Conservation (phyloP, 352 stramenopile genomes). For the Aphanomyces invadans region DNA sequence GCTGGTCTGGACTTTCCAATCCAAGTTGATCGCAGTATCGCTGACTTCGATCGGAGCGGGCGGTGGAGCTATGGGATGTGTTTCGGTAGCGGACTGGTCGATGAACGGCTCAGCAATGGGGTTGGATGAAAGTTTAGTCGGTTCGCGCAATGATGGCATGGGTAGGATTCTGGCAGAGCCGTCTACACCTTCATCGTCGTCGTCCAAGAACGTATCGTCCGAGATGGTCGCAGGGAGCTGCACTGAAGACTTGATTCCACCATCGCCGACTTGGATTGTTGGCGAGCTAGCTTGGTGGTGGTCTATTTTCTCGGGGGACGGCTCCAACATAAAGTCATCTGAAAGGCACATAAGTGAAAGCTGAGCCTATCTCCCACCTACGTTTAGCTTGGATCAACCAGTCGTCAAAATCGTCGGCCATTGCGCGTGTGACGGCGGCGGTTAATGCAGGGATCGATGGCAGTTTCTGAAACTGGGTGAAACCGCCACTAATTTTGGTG, state of each 20-base stretch:
- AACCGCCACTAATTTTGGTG: neutral
- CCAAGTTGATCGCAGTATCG: neutral
- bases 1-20: neutral
- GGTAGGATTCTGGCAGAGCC: neutral
- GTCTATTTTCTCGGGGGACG: neutral
- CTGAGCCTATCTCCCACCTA: neutral
- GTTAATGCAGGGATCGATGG: too few relatives aligned
- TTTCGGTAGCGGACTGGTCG: neutral
- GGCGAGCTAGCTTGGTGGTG: neutral
- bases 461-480: neutral
- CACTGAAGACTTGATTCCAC: neutral
- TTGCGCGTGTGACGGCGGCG: neutral
- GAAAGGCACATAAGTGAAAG: neutral
- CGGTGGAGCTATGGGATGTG: neutral
- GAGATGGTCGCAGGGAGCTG: too few relatives aligned
- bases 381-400: neutral
- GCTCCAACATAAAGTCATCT: neutral
- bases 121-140: too few relatives aligned
- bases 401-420: neutral
- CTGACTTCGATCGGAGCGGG: neutral
- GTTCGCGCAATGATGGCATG: neutral
- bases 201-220: neutral
- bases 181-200: neutral
- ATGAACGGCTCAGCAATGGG: too few relatives aligned
- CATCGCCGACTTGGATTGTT: neutral